Evolutionary conservation across 2,329 filamentous ascomycete genomes (phyloP).

Genomic region (Cordyceps militaris): DNA sequence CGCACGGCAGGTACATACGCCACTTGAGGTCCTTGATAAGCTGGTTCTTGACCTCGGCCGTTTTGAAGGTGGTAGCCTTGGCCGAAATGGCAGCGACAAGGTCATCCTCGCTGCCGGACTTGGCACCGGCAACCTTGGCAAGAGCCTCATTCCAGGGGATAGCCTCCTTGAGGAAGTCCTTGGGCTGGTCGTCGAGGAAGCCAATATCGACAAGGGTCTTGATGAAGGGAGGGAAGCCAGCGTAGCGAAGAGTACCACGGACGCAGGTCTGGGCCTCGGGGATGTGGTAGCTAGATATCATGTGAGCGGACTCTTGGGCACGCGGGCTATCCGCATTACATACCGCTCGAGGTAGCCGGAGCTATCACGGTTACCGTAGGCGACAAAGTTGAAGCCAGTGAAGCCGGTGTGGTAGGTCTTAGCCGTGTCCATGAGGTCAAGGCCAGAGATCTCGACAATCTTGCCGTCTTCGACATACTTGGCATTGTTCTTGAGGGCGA

Average conservation of each 20-base stretch:
- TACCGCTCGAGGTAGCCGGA: conserved; percentile 73
- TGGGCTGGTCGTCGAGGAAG: conserved; percentile 69
- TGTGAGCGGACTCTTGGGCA: background rate
- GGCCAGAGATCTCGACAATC: conserved; percentile 55
- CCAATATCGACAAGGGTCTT: conserved; percentile 81
- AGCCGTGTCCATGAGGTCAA: conserved; percentile 75
- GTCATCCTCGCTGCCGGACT: conserved; percentile 59
- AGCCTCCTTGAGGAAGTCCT: conserved; percentile 57
- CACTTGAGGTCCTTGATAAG: conserved; percentile 10
- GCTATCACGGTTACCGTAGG: conserved; percentile 88
- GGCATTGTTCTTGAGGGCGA: conserved; percentile 81
- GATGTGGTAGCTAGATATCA: conserved; percentile 57
- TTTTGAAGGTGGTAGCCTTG: conserved; percentile 62
- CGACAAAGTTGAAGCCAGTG: conserved; percentile 74
- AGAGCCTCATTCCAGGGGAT: conserved; percentile 82
- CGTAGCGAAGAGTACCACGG: conserved; percentile 74
- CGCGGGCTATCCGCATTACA: background rate
- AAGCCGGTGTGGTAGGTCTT: conserved; percentile 94
- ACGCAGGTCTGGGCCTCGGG: conserved; percentile 88
- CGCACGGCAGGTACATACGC: background rate
- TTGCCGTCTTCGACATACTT: conserved; percentile 76
- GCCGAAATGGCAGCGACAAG: conserved; percentile 65
- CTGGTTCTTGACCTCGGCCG: conserved; percentile 54
- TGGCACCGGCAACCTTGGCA: conserved; percentile 64
- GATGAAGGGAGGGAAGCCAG: conserved; percentile 87